These are phyloP conservation scores for Trypanosoma caninum DNA, from an alignment of 208 protist genomes.

Conservation along the genomic window DNA sequence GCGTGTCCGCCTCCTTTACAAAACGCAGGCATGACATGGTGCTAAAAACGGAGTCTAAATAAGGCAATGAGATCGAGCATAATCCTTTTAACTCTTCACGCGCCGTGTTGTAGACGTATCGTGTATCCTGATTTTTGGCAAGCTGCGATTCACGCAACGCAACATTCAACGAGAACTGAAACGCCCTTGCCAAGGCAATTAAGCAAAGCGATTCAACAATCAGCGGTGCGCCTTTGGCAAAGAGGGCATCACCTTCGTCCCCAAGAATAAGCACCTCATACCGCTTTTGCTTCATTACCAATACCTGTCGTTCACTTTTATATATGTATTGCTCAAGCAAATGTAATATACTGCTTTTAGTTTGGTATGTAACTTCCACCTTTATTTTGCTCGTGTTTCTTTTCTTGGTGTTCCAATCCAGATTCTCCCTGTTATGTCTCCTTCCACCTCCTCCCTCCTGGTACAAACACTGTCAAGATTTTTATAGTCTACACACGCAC, in stretches of 20 bases:
- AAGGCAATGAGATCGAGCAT: background rate
- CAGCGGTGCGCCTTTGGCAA: slow-evolving; percentile 51
- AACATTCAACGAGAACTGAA: slow-evolving; percentile 29
- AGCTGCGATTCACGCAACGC: slow-evolving; percentile 18
- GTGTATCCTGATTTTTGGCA: background rate
- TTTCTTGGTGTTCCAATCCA: background rate
- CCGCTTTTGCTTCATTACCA: slow-evolving; percentile 29
- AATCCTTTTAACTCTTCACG: background rate
- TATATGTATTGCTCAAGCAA: background rate
- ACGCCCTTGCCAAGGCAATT: slow-evolving; percentile 31
- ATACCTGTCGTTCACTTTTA: background rate
- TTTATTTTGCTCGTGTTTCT: too few species aligned
- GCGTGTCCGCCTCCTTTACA: background rate
- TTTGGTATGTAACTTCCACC: too few species aligned
- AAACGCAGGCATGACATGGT: background rate
- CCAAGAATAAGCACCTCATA: slow-evolving; percentile 65
- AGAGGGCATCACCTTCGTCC: slow-evolving; percentile 59
- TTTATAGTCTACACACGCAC: too few species aligned
- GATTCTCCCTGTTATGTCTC: background rate
- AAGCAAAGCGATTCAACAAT: slow-evolving; percentile 52
- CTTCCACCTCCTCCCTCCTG: background rate
- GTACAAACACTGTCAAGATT: too few species aligned
- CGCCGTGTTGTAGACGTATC: background rate
- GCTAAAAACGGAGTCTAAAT: slow-evolving; percentile 11
- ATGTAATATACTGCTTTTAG: too few species aligned